Percentiles rank a stretch among this genome's conserved stretches.
Evolutionary conservation across 495 filamentous ascomycete genomes (phyloP).

Genomic region (Emericellopsis terricola): DNA sequence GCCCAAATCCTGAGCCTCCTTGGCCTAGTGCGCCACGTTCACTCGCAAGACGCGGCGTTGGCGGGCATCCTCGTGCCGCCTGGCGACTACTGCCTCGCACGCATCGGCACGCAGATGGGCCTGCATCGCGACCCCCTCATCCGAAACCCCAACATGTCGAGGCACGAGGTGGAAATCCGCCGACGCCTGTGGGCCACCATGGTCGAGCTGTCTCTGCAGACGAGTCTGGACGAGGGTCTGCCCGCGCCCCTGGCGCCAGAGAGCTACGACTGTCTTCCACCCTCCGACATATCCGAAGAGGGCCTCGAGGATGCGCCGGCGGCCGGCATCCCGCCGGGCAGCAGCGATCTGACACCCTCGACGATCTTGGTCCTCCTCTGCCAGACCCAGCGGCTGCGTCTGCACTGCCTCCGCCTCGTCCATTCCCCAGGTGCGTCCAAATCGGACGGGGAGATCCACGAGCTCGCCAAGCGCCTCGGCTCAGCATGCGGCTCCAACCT

Average conservation of each 20-base stretch:
- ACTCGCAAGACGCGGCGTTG: constrained; percentile 19
- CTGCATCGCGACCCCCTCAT: neutral
- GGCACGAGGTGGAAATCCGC: constrained; percentile 30
- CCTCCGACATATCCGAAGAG: constrained; percentile 17
- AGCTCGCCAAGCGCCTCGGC: neutral
- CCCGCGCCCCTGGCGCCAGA: constrained; percentile 21
- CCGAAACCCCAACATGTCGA: constrained; percentile 1
- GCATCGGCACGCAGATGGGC: neutral
- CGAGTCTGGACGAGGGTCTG: constrained; percentile 26
- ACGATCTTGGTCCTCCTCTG: constrained; percentile 17
- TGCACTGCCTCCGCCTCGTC: constrained; percentile 16
- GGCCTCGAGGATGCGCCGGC: constrained; percentile 14
- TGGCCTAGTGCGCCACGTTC: constrained; percentile 21
- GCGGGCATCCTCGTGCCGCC: neutral
- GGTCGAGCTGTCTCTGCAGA: constrained; percentile 28
- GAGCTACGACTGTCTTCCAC: constrained; percentile 24
- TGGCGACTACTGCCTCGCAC: neutral
- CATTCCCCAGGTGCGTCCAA: constrained; percentile 12
- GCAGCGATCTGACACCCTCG: constrained; percentile 9
- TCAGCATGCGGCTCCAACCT: neutral
- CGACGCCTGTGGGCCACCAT: constrained; percentile 32
- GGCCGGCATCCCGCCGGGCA: constrained; percentile 3
- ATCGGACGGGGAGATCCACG: neutral
- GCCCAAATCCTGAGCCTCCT: constrained; percentile 24
- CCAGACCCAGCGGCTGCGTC: constrained; percentile 17